Conservation (phyloP, 768 basidiomycete genomes). For the Lentinus tigrinus region DNA sequence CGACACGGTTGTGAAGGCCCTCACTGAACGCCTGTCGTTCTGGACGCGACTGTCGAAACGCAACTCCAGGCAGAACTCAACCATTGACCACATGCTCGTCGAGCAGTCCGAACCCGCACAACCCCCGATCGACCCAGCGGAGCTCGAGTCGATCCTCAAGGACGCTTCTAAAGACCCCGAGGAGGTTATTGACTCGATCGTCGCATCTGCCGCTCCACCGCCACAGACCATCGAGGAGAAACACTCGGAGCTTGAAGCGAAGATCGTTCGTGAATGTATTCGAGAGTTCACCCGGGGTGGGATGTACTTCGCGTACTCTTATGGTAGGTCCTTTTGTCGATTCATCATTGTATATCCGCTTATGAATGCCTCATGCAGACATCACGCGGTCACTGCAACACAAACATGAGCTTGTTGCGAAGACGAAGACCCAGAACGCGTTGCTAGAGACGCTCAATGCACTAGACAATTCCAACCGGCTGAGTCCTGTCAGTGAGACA, state of each 20-base stretch:
- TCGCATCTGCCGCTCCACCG: slow-evolving; percentile 59
- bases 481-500: slow-evolving; percentile 34
- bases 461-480: slow-evolving; percentile 27
- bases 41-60: slow-evolving; percentile 53
- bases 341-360: neutral
- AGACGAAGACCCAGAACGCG: slow-evolving; percentile 54
- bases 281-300: slow-evolving; percentile 77
- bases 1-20: slow-evolving; percentile 56
- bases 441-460: slow-evolving; percentile 64
- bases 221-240: slow-evolving; percentile 64
- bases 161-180: slow-evolving; percentile 35
- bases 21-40: slow-evolving; percentile 70
- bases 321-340: slow-evolving; percentile 49
- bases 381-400: slow-evolving; percentile 81
- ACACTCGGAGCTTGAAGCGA: slow-evolving; percentile 75
- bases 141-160: slow-evolving; percentile 28
- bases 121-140: slow-evolving; percentile 19
- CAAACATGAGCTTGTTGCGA: slow-evolving; percentile 66
- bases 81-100: slow-evolving; percentile 15
- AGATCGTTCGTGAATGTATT: slow-evolving; percentile 78
- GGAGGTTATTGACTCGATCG: slow-evolving; percentile 54
- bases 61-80: slow-evolving; percentile 1
- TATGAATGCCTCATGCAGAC: slow-evolving; percentile 41
- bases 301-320: slow-evolving; percentile 89
- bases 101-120: slow-evolving; percentile 14